Percentiles rank a stretch among this genome's conserved stretches.
phyloP scores from a whole-genome alignment of 2,329 filamentous ascomycete species.

The Waltergamsia citrina region DNA sequence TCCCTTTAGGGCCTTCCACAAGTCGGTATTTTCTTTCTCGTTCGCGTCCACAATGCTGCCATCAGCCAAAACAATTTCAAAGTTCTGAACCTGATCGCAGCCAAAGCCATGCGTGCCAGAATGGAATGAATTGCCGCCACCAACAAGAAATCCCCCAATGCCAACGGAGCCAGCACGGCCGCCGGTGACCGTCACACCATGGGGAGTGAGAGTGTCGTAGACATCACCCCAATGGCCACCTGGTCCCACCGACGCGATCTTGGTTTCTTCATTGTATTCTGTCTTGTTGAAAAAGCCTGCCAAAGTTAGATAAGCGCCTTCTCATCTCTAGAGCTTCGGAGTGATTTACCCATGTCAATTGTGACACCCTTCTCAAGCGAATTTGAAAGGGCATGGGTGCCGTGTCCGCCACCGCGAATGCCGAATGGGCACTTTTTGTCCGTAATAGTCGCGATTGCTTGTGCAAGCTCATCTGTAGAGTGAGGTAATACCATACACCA shows the following conservation, averaged over 20 bases:
- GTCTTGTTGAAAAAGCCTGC: constrained; percentile 19
- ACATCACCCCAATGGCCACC: constrained; percentile 26
- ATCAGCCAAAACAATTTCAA: constrained; percentile 29
- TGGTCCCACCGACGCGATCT: constrained; percentile 21
- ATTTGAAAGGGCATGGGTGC: constrained; percentile 19
- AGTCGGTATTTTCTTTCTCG: constrained; percentile 21
- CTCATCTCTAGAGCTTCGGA: too few relatives aligned
- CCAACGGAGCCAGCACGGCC: constrained; percentile 25
- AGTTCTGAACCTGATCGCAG: constrained; percentile 26
- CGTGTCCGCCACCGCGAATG: constrained; percentile 27
- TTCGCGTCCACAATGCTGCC: constrained; percentile 30
- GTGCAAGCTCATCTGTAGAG: constrained; percentile 23
- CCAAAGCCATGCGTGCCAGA: constrained; percentile 21
- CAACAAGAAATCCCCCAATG: constrained; percentile 21
- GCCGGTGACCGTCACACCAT: constrained; percentile 21
- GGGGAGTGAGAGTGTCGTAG: constrained; percentile 20
- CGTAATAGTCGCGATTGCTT: constrained; percentile 10
- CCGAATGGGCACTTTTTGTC: constrained; percentile 22
- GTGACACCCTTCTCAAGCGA: constrained; percentile 25
- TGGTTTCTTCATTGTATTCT: constrained; percentile 15
- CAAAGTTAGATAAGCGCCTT: too few relatives aligned
- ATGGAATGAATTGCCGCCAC: constrained; percentile 26
- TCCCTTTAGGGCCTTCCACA: constrained; percentile 33
- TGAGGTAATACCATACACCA: constrained; percentile 25
- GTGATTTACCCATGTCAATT: constrained; percentile 24